Evolutionary conservation across 23 red algal genomes (phyloP).

Genomic region (Gracilariopsis chorda): DNA sequence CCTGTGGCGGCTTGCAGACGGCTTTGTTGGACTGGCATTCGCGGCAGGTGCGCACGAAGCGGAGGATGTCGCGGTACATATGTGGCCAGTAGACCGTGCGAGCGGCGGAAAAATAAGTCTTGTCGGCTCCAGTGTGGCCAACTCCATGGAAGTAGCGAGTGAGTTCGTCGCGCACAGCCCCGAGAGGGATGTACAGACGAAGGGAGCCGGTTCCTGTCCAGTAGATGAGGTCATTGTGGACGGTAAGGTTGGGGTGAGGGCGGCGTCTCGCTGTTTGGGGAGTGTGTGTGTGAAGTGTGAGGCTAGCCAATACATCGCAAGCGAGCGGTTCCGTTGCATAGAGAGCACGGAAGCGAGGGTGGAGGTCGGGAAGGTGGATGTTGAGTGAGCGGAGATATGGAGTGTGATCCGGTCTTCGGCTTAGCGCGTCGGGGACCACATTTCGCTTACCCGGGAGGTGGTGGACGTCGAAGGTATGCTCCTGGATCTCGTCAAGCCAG

Average conservation of each 20-base stretch:
- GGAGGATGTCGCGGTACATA: neutral
- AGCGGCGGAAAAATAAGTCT: neutral
- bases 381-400: neutral
- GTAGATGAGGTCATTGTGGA: neutral
- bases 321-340: neutral
- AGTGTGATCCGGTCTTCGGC: neutral
- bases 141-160: neutral
- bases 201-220: neutral
- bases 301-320: neutral
- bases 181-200: neutral
- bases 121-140: neutral
- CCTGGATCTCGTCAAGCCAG: constrained; percentile 14
- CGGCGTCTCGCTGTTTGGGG: no score
- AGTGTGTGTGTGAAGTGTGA: neutral
- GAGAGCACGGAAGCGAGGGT: neutral
- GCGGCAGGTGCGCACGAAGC: neutral
- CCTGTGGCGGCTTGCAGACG: neutral
- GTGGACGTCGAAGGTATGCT: neutral
- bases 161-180: neutral
- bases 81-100: neutral
- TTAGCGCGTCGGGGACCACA: constrained; percentile 11
- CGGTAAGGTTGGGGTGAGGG: no score
- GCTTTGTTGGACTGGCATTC: constrained; percentile 13
- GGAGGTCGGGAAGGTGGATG: neutral
- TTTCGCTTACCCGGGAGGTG: neutral